These are phyloP conservation scores for Dioscorea cayenensis DNA, from an alignment of 116 monocot species.

Conservation along the genomic window DNA sequence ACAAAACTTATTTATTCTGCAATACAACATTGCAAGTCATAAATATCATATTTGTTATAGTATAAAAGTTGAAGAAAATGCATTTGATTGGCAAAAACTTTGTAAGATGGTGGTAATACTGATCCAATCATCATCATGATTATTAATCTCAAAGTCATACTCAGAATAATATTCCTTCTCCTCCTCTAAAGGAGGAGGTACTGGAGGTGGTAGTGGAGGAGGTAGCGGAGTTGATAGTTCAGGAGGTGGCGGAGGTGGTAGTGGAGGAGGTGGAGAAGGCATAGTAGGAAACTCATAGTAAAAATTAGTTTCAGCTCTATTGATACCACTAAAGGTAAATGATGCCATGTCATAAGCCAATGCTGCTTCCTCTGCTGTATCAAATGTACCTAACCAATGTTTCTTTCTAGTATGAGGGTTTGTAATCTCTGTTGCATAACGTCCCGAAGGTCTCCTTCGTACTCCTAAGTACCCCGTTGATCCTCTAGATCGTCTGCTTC, in stretches of 20 bases:
- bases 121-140: constrained; percentile 39
- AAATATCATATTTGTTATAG: not conserved
- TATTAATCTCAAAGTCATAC: not conserved
- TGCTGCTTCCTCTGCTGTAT: constrained; percentile 45
- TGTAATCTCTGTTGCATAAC: constrained; percentile 44
- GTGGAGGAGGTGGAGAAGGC: too few species aligned
- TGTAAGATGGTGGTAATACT: constrained; percentile 49
- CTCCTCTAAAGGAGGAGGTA: constrained; percentile 13
- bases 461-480: constrained; percentile 47
- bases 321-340: not conserved
- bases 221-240: not conserved
- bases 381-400: constrained; percentile 56
- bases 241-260: too few species aligned
- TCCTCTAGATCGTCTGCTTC: constrained; percentile 23
- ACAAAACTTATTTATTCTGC: too few species aligned
- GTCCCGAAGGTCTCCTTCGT: constrained; percentile 40
- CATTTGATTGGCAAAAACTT: constrained; percentile 25
- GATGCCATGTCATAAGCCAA: constrained; percentile 46
- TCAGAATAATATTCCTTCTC: not conserved
- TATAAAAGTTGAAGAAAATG: constrained; percentile 5
- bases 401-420: constrained; percentile 45
- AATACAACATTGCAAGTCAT: too few species aligned
- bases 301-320: too few species aligned
- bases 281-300: too few species aligned
- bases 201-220: constrained; percentile 27